A percentile compares a stretch with the other conserved stretches of the same genome.
Conservation (phyloP, 148 eudicot genomes). For the Euryodendron excelsum region DNA sequence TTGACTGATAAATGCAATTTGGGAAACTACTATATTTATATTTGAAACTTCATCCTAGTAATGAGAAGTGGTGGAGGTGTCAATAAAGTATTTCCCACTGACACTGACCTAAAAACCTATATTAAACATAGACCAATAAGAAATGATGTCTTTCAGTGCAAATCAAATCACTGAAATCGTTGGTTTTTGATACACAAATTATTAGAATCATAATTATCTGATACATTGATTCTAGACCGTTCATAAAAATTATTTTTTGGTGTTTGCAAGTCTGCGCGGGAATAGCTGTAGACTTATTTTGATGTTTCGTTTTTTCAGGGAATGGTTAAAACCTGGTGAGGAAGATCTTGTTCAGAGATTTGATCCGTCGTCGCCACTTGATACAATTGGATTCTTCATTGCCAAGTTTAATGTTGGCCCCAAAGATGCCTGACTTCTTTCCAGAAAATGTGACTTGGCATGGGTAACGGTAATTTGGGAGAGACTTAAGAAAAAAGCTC, state of each 20-base stretch:
- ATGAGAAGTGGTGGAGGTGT: not conserved
- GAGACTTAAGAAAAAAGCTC: not conserved
- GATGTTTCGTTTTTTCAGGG: constrained; percentile 31
- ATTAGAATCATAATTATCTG: not conserved
- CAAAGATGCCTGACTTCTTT: constrained; percentile 39
- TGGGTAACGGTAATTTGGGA: not conserved
- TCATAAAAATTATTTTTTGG: too few relatives aligned
- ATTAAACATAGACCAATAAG: not conserved
- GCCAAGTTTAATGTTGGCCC: constrained; percentile 81
- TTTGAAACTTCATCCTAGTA: not conserved
- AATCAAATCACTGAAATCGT: too few relatives aligned
- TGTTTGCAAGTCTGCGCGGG: too few relatives aligned
- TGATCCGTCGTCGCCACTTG: constrained; percentile 73
- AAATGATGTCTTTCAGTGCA: not conserved
- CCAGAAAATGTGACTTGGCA: not conserved
- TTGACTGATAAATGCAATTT: not conserved
- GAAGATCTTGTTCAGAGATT: constrained; percentile 89
- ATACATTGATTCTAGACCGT: not conserved
- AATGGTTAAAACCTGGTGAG: constrained; percentile 87
- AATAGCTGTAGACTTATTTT: not conserved
- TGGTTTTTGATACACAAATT: not conserved
- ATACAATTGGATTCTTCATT: constrained; percentile 91
- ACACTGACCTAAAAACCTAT: not conserved
- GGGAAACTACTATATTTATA: not conserved
- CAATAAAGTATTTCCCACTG: not conserved